Base-by-base conservation (phyloP, 768 basidiomycete genomes). In the Trametes cingulata region DNA sequence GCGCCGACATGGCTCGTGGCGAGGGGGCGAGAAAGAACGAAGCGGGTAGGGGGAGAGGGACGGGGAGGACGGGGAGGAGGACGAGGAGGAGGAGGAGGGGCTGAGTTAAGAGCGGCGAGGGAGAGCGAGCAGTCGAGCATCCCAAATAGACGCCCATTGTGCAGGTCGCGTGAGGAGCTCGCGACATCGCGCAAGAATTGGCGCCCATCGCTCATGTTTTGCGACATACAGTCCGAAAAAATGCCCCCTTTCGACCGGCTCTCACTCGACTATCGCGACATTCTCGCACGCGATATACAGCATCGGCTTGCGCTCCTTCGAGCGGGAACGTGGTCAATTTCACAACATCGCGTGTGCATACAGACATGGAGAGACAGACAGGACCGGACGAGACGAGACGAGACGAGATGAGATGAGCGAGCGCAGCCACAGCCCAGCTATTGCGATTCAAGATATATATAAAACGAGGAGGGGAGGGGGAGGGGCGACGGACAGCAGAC, bases 381-480 rank as follows among this genome's bases (percentile, higher is more conserved):
- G 37, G 25, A 47, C 45, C 15, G 41, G 52, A 41, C 24, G 37
- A 39, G 39, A 42, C 52, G 41, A 42, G 52, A 52, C 52, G 47
- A 49, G 50, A 42, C 53, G 58, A 53, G 60, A 47, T 33, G 42
- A 54, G 17, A 48, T 62, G 53, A 58, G 58, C 56, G 53, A 61
- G 62, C 56, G 50, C 59, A 50, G 43, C 54, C 57, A 58, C 59
- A 65, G 57, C 49, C 56, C 35, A 55, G 61, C 62, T 68, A 58
- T 65, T 62, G 75, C 70, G 72, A 77, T 77, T 77, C 78, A 80
- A 80, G 75, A 81, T 76, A 77, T 75, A 78, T 74, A 78, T 64
- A 69, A 68, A 60, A 64, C 35, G 17, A 62, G 61, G 61, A 58
- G 53, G 67, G 55, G 68, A 43, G 10, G 29, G 29, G 29, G 29